phyloP scores from a whole-genome alignment of 2,329 filamentous ascomycete genomes.

The Fusarium hainanense region DNA sequence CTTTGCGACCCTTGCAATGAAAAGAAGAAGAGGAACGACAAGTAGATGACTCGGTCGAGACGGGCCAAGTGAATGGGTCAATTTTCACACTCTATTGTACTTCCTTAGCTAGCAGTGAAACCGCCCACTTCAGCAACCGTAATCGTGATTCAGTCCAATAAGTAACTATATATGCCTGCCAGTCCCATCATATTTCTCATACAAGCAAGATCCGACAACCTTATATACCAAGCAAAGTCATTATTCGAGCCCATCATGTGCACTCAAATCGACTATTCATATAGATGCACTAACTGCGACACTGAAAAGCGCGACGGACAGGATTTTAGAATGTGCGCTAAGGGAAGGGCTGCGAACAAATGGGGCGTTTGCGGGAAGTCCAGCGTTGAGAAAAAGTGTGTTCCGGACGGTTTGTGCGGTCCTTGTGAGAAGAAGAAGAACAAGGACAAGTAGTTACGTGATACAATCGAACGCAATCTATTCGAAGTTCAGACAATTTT shows the following conservation, averaged over 20 bases:
- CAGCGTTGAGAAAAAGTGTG: neutral
- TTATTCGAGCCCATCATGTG: neutral
- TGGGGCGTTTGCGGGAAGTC: neutral
- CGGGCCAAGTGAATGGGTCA: too few species aligned
- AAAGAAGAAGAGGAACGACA: neutral
- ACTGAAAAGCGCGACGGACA: neutral
- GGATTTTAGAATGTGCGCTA: neutral
- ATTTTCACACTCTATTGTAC: rapidly evolving
- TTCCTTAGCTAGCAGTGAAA: neutral
- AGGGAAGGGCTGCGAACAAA: neutral
- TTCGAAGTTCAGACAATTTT: too few species aligned
- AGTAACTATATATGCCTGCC: too few species aligned
- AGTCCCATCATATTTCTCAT: too few species aligned
- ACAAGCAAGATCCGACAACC: too few species aligned
- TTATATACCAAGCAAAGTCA: too few species aligned
- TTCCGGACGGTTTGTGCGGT: neutral
- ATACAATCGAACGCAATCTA: too few species aligned
- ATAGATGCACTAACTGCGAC: neutral
- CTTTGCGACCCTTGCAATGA: neutral
- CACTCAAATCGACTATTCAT: neutral
- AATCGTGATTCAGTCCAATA: too few species aligned
- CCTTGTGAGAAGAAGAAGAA: neutral
- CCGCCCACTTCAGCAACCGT: rapidly evolving
- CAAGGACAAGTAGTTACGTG: neutral
- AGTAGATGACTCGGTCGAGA: neutral